Percentiles rank a stretch among this genome's conserved stretches.
Evolutionary conservation across 495 filamentous ascomycete species (phyloP).

Genomic region (Penicillium chermesinum): DNA sequence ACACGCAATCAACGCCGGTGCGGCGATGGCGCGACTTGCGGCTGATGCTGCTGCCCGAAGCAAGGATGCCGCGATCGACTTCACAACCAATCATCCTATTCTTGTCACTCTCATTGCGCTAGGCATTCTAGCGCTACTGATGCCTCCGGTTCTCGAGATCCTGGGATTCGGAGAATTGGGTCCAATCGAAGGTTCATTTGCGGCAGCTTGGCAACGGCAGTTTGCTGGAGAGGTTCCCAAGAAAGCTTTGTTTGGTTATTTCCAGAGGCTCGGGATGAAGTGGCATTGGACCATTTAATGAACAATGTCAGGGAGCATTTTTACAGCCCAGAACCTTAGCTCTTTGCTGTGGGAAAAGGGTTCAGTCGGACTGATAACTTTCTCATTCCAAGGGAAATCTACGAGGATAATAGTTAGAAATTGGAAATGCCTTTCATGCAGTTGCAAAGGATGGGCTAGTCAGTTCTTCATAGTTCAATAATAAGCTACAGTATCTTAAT

Average conservation of each 20-base stretch:
- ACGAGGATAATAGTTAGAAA: too few relatives aligned
- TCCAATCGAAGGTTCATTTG: slow-evolving; percentile 42
- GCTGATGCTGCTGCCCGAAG: slow-evolving; percentile 30
- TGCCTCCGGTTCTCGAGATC: slow-evolving; percentile 39
- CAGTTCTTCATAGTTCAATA: too few relatives aligned
- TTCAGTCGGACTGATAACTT: too few relatives aligned
- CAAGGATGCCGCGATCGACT: slow-evolving; percentile 25
- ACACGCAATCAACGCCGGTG: slow-evolving; percentile 23
- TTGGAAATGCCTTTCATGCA: too few relatives aligned
- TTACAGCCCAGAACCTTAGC: too few relatives aligned
- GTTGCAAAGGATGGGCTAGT: too few relatives aligned
- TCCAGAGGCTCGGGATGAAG: slow-evolving; percentile 49
- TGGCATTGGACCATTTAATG: slow-evolving; percentile 19
- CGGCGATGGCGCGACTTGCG: slow-evolving; percentile 27
- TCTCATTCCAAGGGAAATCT: too few relatives aligned
- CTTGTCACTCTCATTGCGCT: slow-evolving; percentile 45
- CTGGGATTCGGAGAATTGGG: slow-evolving; percentile 49
- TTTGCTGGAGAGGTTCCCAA: slow-evolving; percentile 44
- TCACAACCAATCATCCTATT: slow-evolving; percentile 40
- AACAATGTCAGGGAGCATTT: background rate
- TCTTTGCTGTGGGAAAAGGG: too few relatives aligned
- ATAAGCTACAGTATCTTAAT: too few relatives aligned
- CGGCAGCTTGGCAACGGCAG: slow-evolving; percentile 39
- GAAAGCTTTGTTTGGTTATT: slow-evolving; percentile 43
- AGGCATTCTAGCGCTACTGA: slow-evolving; percentile 42